Conservation (phyloP, 2,329 filamentous ascomycete genomes). For the Curvularia eragrostidis region DNA sequence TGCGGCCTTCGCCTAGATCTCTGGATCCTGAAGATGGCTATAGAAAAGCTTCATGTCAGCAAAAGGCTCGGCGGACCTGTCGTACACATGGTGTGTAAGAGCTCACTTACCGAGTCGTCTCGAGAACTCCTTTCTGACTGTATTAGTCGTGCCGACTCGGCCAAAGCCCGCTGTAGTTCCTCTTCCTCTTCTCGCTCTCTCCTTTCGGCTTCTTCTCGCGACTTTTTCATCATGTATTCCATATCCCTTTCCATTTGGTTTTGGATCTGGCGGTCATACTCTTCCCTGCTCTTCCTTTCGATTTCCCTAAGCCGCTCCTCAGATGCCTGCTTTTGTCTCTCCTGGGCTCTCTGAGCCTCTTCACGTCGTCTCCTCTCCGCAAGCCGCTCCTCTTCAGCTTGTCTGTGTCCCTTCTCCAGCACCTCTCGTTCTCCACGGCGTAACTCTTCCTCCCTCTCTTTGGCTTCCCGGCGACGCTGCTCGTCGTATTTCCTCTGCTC, state of each 20-base stretch:
- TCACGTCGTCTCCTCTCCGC: conserved; percentile 5
- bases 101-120: conserved; percentile 13
- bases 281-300: conserved; percentile 9
- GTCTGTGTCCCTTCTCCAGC: conserved; percentile 4
- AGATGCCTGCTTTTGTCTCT: conserved; percentile 6
- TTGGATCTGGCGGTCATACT: conserved; percentile 12
- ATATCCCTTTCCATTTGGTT: conserved; percentile 17
- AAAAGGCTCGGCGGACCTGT: background rate
- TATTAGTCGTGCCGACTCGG: conserved; percentile 4
- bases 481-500: conserved; percentile 17
- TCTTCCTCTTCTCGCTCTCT: conserved; percentile 17
- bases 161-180: conserved; percentile 15
- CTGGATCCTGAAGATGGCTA: conserved; percentile 11
- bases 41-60: conserved; percentile 3
- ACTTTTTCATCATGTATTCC: conserved; percentile 16
- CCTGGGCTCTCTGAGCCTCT: conserved; percentile 1
- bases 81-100: background rate
- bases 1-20: conserved; percentile 2
- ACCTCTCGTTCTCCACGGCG: conserved; percentile 16
- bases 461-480: conserved; percentile 17
- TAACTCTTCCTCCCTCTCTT: conserved; percentile 13
- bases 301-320: conserved; percentile 3
- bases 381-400: conserved; percentile 11
- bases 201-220: conserved; percentile 15
- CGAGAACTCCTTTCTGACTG: conserved; percentile 4